Percentiles rank a stretch among this genome's conserved stretches.
Evolutionary conservation across 768 basidiomycete genomes (phyloP).

Genomic region (Hysterangium stoloniferum): DNA sequence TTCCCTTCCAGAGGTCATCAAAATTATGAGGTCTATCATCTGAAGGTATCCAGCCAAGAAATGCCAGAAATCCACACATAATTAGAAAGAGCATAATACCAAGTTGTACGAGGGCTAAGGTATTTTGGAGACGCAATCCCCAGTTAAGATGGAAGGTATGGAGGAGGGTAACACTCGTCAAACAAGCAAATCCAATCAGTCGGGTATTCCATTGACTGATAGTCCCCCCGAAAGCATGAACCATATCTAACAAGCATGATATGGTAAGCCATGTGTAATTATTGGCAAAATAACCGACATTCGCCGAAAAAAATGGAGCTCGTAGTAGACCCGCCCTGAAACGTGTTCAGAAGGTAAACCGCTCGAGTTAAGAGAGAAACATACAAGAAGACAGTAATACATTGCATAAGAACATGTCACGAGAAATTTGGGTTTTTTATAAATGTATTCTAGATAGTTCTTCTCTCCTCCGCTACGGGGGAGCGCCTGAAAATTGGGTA

Average conservation of each 20-base stretch:
- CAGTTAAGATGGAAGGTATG: constrained; percentile 47
- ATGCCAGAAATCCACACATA: constrained; percentile 40
- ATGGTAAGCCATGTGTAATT: neutral
- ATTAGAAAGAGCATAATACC: constrained; percentile 44
- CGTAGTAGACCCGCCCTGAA: constrained; percentile 49
- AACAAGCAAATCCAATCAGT: constrained; percentile 44
- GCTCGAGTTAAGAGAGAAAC: constrained; percentile 16
- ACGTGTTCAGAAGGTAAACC: neutral
- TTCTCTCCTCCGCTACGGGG: constrained; percentile 71
- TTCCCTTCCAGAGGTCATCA: constrained; percentile 54
- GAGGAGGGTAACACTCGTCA: constrained; percentile 47
- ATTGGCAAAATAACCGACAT: constrained; percentile 36
- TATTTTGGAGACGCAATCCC: constrained; percentile 58
- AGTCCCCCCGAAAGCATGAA: constrained; percentile 41
- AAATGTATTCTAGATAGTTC: constrained; percentile 69
- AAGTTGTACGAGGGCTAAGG: constrained; percentile 56
- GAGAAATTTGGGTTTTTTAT: constrained; percentile 51
- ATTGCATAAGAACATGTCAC: constrained; percentile 50
- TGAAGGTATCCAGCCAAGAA: constrained; percentile 1
- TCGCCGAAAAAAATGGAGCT: constrained; percentile 64
- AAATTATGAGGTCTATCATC: constrained; percentile 41
- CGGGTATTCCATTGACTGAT: constrained; percentile 39
- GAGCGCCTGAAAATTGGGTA: constrained; percentile 39
- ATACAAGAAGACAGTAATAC: constrained; percentile 50
- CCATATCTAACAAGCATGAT: constrained; percentile 34